These are phyloP conservation scores for Apium graveolens DNA, from an alignment of 129 eudicot genomes.

Conservation along the genomic window DNA sequence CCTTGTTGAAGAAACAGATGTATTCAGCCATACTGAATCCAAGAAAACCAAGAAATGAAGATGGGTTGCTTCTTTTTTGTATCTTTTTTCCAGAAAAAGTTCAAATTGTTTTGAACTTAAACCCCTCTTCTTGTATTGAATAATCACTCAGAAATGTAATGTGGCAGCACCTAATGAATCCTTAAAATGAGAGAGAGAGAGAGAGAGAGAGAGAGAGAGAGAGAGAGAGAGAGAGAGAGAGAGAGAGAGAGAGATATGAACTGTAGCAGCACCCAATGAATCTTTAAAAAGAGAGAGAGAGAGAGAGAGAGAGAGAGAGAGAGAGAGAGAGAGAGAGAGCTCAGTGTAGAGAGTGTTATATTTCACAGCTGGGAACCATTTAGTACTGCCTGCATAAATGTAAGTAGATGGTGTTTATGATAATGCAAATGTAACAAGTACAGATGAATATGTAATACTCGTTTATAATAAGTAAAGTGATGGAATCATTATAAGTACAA, in stretches of 20 bases:
- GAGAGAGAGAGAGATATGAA: no score
- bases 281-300: background rate
- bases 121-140: background rate
- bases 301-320: no score
- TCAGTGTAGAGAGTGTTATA: background rate
- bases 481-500: background rate
- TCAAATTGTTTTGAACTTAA: slow-evolving; percentile 9
- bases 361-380: slow-evolving; percentile 7
- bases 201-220: no score
- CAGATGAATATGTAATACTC: background rate
- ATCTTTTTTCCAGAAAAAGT: background rate
- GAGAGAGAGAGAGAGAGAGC: no score
- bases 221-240: no score
- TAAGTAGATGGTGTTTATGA: no score
- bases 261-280: background rate
- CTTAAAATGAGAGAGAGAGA: background rate
- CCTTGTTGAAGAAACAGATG: slow-evolving; percentile 36
- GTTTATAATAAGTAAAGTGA: slow-evolving; percentile 1
- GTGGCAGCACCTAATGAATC: background rate
- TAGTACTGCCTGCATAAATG: background rate
- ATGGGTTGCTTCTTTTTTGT: background rate
- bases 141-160: no score
- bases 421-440: background rate
- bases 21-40: slow-evolving; percentile 34
- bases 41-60: background rate